These are phyloP conservation scores for Platanthera guangdongensis DNA, from an alignment of 106 monocot genomes.

Conservation along the genomic window DNA sequence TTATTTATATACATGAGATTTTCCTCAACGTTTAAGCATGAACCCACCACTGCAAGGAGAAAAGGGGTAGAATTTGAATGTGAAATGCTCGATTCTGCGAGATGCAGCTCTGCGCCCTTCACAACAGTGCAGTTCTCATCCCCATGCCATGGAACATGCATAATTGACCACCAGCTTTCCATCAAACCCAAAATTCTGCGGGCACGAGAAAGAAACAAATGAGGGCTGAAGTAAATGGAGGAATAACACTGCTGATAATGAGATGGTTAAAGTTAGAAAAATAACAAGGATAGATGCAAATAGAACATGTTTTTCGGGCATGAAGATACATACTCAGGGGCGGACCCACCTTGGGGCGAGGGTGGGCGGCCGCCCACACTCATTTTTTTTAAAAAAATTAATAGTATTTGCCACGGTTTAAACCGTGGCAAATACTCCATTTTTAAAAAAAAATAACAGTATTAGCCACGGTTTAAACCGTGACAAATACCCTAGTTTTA, in stretches of 20 bases:
- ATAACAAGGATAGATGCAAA: background rate
- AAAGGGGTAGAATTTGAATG: background rate
- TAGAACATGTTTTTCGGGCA: background rate
- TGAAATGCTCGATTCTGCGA: background rate
- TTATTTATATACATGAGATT: too few species aligned
- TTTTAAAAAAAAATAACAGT: too few species aligned
- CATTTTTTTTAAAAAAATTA: too few species aligned
- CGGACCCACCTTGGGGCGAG: too few species aligned
- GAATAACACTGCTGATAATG: background rate
- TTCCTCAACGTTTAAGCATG: too few species aligned
- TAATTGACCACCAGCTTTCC: slow-evolving; percentile 94
- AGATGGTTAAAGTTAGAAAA: background rate
- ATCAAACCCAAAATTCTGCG: slow-evolving; percentile 91
- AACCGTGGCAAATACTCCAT: too few species aligned
- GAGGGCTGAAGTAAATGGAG: background rate
- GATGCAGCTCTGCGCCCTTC: background rate
- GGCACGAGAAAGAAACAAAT: background rate
- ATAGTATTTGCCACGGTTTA: too few species aligned
- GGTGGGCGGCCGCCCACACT: too few species aligned
- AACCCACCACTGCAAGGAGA: too few species aligned
- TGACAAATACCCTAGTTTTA: too few species aligned
- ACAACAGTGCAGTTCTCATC: slow-evolving; percentile 19
- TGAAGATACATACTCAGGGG: too few species aligned
- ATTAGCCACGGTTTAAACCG: too few species aligned
- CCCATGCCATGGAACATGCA: slow-evolving; percentile 96